A percentile compares a stretch with the other conserved stretches of the same genome.
Evolutionary conservation across 345 rosid genomes (phyloP).

Genomic region (Syzygium jambos): DNA sequence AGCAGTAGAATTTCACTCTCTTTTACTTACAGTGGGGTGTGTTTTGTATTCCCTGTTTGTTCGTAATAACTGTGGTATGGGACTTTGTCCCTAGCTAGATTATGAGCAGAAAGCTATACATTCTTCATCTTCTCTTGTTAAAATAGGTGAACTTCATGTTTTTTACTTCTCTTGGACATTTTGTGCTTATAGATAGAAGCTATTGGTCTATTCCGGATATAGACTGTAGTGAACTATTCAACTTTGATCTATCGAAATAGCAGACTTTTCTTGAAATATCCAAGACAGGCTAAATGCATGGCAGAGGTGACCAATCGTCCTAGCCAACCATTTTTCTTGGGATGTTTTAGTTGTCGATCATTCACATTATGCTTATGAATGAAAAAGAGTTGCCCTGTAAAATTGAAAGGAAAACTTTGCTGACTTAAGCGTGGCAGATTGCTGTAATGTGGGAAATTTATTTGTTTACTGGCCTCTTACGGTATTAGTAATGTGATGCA

Average conservation of each 20-base stretch:
- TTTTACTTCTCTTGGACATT: background rate
- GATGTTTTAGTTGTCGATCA: background rate
- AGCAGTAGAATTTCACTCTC: background rate
- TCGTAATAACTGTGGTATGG: background rate
- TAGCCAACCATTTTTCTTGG: background rate
- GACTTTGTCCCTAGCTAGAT: background rate
- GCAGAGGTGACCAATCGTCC: background rate
- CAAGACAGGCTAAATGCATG: background rate
- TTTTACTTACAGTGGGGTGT: background rate
- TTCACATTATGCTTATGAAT: background rate
- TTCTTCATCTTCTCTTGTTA: background rate
- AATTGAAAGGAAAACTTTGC: background rate
- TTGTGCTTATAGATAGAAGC: background rate
- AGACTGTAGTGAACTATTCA: background rate
- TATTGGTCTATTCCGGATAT: background rate
- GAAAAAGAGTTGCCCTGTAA: background rate
- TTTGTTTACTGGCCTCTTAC: background rate
- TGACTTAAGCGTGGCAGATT: background rate
- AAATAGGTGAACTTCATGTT: background rate
- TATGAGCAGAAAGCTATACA: background rate
- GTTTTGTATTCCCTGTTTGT: background rate
- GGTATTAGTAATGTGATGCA: background rate
- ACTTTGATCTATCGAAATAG: background rate
- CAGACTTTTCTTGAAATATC: background rate
- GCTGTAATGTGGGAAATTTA: background rate